These are phyloP conservation scores for Microdochium bolleyi DNA, from an alignment of 2,329 filamentous ascomycete genomes.

Conservation along the genomic window DNA sequence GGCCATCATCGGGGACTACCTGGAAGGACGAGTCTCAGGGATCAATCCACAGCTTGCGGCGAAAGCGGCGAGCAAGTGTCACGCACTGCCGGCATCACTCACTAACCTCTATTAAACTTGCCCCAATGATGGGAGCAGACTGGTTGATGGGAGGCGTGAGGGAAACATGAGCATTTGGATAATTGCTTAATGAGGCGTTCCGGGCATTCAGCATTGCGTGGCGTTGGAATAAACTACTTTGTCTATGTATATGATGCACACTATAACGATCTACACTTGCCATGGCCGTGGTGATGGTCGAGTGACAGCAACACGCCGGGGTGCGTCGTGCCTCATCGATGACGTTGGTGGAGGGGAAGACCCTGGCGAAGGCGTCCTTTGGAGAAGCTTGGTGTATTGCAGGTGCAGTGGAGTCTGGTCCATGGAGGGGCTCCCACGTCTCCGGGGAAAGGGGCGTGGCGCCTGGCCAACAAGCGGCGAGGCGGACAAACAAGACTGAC, in stretches of 20 bases:
- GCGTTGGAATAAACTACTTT: too few relatives aligned
- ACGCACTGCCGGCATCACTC: slow-evolving; percentile 8
- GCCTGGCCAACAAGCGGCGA: too few relatives aligned
- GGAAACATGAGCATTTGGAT: too few relatives aligned
- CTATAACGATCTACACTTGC: too few relatives aligned
- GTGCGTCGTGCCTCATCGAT: background rate
- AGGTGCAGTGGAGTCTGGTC: background rate
- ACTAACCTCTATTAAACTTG: background rate
- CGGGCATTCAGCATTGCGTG: too few relatives aligned
- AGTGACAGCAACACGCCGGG: background rate
- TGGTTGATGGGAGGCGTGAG: too few relatives aligned
- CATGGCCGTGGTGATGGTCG: background rate
- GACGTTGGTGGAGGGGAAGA: background rate
- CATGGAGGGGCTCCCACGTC: too few relatives aligned
- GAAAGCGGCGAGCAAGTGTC: slow-evolving; percentile 14
- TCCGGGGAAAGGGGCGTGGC: too few relatives aligned
- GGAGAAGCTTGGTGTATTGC: background rate
- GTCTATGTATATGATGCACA: too few relatives aligned
- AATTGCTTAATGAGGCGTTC: too few relatives aligned
- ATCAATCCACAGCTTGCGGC: slow-evolving; percentile 23
- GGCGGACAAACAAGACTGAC: too few relatives aligned
- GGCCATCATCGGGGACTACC: slow-evolving; percentile 35
- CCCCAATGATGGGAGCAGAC: background rate
- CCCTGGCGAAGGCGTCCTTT: background rate
- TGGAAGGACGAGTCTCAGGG: slow-evolving; percentile 25